These are phyloP conservation scores for Paragyromitra xinjiangensis DNA, from an alignment of 495 filamentous ascomycete species.

Conservation along the genomic window DNA sequence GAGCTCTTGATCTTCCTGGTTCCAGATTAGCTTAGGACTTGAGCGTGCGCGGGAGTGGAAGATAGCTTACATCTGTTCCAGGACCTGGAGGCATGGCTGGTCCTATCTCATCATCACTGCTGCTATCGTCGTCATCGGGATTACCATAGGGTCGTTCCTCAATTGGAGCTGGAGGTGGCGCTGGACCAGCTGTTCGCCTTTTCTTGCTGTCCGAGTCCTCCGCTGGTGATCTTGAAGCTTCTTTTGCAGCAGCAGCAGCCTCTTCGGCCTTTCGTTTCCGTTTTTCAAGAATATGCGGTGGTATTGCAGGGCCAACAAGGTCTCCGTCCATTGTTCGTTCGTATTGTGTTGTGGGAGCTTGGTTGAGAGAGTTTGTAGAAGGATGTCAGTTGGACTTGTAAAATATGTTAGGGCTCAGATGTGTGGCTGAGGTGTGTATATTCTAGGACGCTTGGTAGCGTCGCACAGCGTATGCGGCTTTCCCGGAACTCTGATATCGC, in stretches of 20 bases:
- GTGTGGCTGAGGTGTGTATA: constrained; percentile 34
- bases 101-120: constrained; percentile 75
- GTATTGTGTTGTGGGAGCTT: constrained; percentile 33
- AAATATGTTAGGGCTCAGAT: constrained; percentile 26
- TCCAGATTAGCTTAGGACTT: constrained; percentile 29
- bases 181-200: constrained; percentile 64
- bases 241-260: constrained; percentile 53
- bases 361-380: constrained; percentile 3
- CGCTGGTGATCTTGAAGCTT: constrained; percentile 54
- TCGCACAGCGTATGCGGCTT: constrained; percentile 30
- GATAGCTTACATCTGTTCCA: constrained; percentile 52
- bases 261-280: constrained; percentile 59
- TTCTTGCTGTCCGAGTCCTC: constrained; percentile 59
- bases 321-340: constrained; percentile 48
- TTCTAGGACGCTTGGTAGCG: constrained; percentile 43
- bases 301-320: constrained; percentile 59
- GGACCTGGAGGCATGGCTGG: constrained; percentile 75
- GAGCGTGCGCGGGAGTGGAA: background rate
- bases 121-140: constrained; percentile 57
- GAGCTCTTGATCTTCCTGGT: constrained; percentile 54
- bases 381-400: constrained; percentile 3
- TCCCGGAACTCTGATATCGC: constrained; percentile 11
- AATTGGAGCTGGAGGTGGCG: constrained; percentile 65
- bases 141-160: constrained; percentile 61
- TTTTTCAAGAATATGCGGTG: constrained; percentile 59